Conservation (phyloP, 2,329 filamentous ascomycete genomes). For the Xylariaceae sp. region DNA sequence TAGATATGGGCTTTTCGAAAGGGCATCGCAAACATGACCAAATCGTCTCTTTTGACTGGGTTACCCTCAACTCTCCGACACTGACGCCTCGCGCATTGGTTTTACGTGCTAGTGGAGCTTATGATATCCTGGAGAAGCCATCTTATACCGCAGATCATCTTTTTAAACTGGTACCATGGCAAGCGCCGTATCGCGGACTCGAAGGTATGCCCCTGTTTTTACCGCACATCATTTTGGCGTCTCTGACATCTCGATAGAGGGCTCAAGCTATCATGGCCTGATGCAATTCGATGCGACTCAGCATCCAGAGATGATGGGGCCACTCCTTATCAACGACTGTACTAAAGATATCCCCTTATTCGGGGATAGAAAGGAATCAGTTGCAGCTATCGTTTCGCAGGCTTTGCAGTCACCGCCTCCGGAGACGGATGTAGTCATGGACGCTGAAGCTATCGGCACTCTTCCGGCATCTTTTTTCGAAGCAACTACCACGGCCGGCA, state of each 20-base stretch:
- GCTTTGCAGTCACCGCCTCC: constrained; percentile 36
- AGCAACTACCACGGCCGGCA: constrained; percentile 43
- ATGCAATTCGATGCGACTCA: constrained; percentile 56
- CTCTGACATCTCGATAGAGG: constrained; percentile 38
- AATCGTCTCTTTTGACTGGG: constrained; percentile 65
- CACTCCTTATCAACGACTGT: constrained; percentile 49
- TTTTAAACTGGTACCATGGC: constrained; percentile 58
- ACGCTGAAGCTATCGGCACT: constrained; percentile 34
- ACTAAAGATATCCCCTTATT: constrained; percentile 53
- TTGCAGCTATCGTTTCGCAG: constrained; percentile 39
- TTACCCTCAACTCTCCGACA: constrained; percentile 52
- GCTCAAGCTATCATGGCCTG: constrained; percentile 47
- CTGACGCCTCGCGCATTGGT: constrained; percentile 55
- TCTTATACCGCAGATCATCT: constrained; percentile 53
- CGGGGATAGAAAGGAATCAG: constrained; percentile 44
- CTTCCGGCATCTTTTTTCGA: constrained; percentile 40
- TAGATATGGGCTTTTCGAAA: constrained; percentile 55
- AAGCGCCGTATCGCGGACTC: constrained; percentile 52
- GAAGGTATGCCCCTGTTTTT: constrained; percentile 38
- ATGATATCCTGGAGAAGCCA: constrained; percentile 59
- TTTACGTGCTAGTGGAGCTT: constrained; percentile 54
- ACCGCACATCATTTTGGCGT: not conserved
- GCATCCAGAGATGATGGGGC: constrained; percentile 47
- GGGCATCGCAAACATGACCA: constrained; percentile 50
- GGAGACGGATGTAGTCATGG: constrained; percentile 33